Percentiles rank a stretch among this genome's conserved stretches.
These are phyloP conservation scores for Xylaria arbuscula DNA, from an alignment of 2,329 filamentous ascomycete species.

Conservation along the genomic window DNA sequence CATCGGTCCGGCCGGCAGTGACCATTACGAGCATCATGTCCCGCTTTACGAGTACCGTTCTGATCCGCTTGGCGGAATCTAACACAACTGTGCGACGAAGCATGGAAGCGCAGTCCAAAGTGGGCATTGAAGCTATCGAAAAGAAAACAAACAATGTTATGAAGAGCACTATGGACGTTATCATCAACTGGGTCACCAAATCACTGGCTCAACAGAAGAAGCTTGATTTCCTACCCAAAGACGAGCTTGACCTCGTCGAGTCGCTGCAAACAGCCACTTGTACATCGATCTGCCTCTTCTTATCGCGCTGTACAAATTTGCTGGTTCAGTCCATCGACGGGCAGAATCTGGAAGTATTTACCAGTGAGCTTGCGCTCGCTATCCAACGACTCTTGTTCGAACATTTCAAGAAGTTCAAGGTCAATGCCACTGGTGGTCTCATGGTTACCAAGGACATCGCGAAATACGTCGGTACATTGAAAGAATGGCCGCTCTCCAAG, in stretches of 20 bases:
- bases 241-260: constrained; percentile 75
- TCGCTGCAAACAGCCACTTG: constrained; percentile 89
- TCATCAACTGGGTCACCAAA: constrained; percentile 79
- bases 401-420: constrained; percentile 93
- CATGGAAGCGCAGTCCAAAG: constrained; percentile 84
- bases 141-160: constrained; percentile 77
- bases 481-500: constrained; percentile 80
- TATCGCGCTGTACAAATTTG: constrained; percentile 73
- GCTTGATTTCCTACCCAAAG: constrained; percentile 88
- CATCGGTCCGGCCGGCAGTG: constrained; percentile 81
- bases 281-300: constrained; percentile 81
- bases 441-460: constrained; percentile 97
- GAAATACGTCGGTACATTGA: constrained; percentile 87
- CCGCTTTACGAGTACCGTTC: constrained; percentile 88
- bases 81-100: constrained; percentile 91
- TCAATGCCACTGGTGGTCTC: constrained; percentile 91
- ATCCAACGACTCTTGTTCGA: constrained; percentile 84
- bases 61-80: constrained; percentile 87
- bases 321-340: constrained; percentile 79
- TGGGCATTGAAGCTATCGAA: constrained; percentile 81
- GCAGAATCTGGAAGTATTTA: constrained; percentile 83
- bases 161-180: constrained; percentile 70
- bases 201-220: constrained; percentile 84
- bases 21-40: constrained; percentile 94
- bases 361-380: constrained; percentile 83